These are phyloP conservation scores for Chaetomium olivaceum DNA, from an alignment of 2,329 filamentous ascomycete genomes.

Conservation along the genomic window DNA sequence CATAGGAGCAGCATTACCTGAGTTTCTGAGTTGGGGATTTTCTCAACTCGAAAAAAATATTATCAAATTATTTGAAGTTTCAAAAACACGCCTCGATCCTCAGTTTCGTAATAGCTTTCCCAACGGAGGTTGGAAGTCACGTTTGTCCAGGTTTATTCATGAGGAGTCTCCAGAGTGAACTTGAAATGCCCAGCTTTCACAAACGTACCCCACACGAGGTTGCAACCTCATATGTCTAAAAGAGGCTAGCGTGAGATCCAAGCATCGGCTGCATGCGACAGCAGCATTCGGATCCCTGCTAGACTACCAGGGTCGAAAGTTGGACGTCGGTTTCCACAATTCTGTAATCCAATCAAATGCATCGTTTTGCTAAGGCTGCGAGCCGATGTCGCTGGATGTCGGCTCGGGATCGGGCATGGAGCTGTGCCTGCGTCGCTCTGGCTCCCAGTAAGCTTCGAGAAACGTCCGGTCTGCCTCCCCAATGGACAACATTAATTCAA, in stretches of 20 bases:
- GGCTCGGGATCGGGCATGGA: slow-evolving; percentile 8
- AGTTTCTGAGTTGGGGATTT: background rate
- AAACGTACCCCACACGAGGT: slow-evolving; percentile 33
- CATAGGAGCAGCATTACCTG: background rate
- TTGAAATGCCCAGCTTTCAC: slow-evolving; percentile 17
- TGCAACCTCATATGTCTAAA: slow-evolving; percentile 29
- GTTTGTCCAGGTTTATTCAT: background rate
- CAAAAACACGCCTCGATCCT: background rate
- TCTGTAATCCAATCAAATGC: slow-evolving; percentile 31
- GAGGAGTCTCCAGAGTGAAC: background rate
- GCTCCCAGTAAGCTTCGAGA: background rate
- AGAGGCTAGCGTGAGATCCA: slow-evolving; percentile 32
- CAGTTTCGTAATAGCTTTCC: background rate
- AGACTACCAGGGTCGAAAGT: slow-evolving; percentile 17
- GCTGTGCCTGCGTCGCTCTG: background rate
- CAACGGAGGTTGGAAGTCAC: too few relatives aligned
- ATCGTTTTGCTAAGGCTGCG: slow-evolving; percentile 33
- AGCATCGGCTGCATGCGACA: slow-evolving; percentile 34
- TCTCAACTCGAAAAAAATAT: background rate
- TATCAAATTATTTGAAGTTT: background rate
- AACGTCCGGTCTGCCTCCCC: background rate
- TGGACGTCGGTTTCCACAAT: slow-evolving; percentile 25
- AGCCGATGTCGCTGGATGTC: slow-evolving; percentile 34
- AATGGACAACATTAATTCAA: background rate
- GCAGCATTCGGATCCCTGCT: slow-evolving; percentile 30